Evolutionary conservation across 345 rosid genomes (phyloP), one percentile per base, ranked within the genome.

Genomic region (Camelina hispida): DNA sequence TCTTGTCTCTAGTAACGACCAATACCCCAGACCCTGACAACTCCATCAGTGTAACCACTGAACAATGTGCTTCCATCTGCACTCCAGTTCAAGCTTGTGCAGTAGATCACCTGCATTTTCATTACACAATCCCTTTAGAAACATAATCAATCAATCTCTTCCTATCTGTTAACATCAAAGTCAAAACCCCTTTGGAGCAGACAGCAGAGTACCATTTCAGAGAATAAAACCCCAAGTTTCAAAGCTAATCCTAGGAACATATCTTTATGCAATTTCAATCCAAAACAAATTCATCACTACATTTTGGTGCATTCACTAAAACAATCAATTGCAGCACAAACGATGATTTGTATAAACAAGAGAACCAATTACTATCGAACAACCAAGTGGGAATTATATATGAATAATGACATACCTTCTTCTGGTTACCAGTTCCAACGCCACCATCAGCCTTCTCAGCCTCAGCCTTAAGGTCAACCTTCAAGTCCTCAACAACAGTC

Each of bases 11-110:
- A 84, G 69, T 74, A 86, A 69, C 97, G 97, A 44, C 92, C 92
- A 38, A 91, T 62, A n/a, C 95, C 97, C 97, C 97, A 91, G 38
- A 91, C 97, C 74, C 97, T 83, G 80, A 91, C 81, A 20, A 91
- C 93, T 50, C 97, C 97, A 71, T 91, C 97, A 0, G 94, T 89
- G 75, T 89, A 91, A 25, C 97, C 97, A 62, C 95, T 87, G 82
- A 87, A 91, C 85, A 91, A 74, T 46, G 93, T 87, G 83, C 88
- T 91, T 82, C 97, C 97, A 82, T 91, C 97, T 0, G 84, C 84
- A 76, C 89, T 91, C 97, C 97, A 91, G 86, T 69, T 87, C 86
- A 91, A 81, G 80, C 97, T 77, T 54, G 97, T 87, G 84, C 97
- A 91, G 85, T 84, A 85, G 11, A 86, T 91, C 71, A 84, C 85